Evolutionary conservation across 2,329 filamentous ascomycete species (phyloP).

Genomic region (Macroventuria anomochaeta): DNA sequence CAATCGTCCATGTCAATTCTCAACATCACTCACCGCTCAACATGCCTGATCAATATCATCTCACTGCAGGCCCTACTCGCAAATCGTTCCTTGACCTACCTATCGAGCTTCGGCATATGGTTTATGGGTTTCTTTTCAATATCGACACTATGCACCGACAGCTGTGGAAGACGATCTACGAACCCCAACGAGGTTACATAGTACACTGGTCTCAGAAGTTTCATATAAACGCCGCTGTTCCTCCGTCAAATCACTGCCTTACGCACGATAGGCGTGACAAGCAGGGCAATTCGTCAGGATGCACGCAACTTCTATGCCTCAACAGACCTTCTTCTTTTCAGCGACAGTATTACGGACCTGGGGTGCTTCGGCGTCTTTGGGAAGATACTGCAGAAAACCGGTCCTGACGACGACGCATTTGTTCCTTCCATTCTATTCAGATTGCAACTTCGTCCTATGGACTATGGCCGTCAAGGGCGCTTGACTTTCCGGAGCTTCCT

Average conservation of each 20-base stretch:
- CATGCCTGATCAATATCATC: neutral
- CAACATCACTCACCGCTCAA: neutral
- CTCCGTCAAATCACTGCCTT: neutral
- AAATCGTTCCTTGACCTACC: neutral
- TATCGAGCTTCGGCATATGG: neutral
- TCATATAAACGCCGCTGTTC: neutral
- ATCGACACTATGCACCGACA: neutral
- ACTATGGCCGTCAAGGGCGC: neutral
- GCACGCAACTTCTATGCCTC: neutral
- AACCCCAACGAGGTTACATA: neutral
- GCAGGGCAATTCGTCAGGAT: neutral
- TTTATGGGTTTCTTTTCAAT: neutral
- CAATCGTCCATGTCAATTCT: too few relatives aligned
- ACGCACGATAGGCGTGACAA: neutral
- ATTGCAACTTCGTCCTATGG: neutral
- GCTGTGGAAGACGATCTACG: neutral
- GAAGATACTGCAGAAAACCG: neutral
- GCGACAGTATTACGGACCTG: neutral
- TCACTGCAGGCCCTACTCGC: neutral
- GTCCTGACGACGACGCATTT: neutral
- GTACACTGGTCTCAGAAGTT: neutral
- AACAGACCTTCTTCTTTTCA: neutral
- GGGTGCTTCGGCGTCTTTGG: neutral
- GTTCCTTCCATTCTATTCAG: neutral
- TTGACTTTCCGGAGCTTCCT: neutral